Evolutionary conservation across 1,139 yeast genomes (phyloP).

Genomic region (Debaryomyces coudertii): DNA sequence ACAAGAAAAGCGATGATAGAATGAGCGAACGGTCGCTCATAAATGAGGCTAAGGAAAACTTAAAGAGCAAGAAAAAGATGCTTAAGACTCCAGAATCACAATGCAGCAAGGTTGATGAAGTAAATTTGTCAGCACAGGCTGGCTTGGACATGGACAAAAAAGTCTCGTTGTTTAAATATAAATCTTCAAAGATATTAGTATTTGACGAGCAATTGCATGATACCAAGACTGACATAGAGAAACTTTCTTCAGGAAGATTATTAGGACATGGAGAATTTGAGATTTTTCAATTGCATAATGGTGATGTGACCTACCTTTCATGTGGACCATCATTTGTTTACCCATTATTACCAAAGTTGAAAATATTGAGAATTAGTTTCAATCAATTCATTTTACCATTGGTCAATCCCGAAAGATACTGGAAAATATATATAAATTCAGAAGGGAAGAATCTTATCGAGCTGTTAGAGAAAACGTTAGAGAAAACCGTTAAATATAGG

Average conservation of each 20-base stretch:
- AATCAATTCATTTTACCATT: slow-evolving; percentile 66
- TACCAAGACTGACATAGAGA: slow-evolving; percentile 15
- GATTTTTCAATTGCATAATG: slow-evolving; percentile 65
- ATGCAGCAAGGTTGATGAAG: slow-evolving; percentile 1
- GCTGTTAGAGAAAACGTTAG: slow-evolving; percentile 42
- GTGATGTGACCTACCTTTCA: slow-evolving; percentile 63
- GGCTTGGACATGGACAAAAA: slow-evolving; percentile 37
- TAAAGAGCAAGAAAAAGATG: slow-evolving; percentile 18
- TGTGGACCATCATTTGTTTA: slow-evolving; percentile 59
- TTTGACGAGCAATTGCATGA: slow-evolving; percentile 43
- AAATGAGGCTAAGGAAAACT: slow-evolving; percentile 34
- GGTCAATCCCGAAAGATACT: slow-evolving; percentile 71
- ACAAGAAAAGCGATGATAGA: slow-evolving; percentile 37
- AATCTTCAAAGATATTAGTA: slow-evolving; percentile 44
- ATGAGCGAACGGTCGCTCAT: slow-evolving; percentile 25
- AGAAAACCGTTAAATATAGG: slow-evolving; percentile 48
- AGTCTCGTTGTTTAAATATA: slow-evolving; percentile 40
- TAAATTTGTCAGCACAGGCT: slow-evolving; percentile 8
- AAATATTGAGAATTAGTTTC: slow-evolving; percentile 54
- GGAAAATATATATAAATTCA: slow-evolving; percentile 59
- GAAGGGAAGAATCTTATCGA: slow-evolving; percentile 35
- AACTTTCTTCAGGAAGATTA: slow-evolving; percentile 43
- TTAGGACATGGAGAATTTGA: slow-evolving; percentile 66
- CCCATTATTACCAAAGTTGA: slow-evolving; percentile 65
- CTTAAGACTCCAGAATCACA: background rate